Percentiles rank a stretch among this genome's conserved stretches.
Conservation (phyloP, 495 filamentous ascomycete species). For the Penicillium egyptiacum region DNA sequence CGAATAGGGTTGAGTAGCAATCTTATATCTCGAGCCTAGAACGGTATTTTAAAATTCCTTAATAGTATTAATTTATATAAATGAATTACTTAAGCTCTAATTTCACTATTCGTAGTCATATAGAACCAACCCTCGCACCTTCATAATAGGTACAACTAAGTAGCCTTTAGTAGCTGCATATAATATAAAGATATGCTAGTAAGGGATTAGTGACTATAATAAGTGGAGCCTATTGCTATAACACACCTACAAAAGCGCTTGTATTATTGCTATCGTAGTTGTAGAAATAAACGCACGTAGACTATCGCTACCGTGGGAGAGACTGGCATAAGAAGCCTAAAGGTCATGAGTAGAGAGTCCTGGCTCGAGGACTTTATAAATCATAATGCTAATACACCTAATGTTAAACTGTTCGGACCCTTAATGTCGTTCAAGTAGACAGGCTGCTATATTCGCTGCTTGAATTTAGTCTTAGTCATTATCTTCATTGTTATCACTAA, state of each 20-base stretch:
- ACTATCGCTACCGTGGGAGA: conserved; percentile 2
- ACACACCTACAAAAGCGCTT: conserved; percentile 6
- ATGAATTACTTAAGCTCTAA: background rate
- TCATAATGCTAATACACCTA: conserved; percentile 1
- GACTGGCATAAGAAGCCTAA: conserved; percentile 1
- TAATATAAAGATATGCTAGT: conserved; percentile 8
- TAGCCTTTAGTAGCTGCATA: background rate
- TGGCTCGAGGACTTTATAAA: conserved; percentile 3
- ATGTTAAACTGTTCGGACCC: conserved; percentile 7
- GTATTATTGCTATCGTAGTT: conserved; percentile 3
- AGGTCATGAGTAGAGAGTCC: conserved; percentile 3
- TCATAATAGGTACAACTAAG: conserved; percentile 6
- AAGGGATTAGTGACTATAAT: conserved; percentile 1
- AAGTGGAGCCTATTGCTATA: background rate
- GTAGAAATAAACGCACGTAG: conserved; percentile 1
- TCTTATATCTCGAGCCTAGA: background rate
- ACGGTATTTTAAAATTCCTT: conserved; percentile 1
- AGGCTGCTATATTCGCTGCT: conserved; percentile 9
- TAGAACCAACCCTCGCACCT: conserved; percentile 1
- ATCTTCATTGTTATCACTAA: background rate
- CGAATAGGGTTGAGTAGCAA: background rate
- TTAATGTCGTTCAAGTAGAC: conserved; percentile 7
- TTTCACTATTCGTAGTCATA: conserved; percentile 8
- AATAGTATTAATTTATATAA: background rate
- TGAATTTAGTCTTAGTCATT: background rate